Evolutionary conservation across 1,284 basidiomycete species (phyloP).

Genomic region (Kalmanozyma brasiliensis): DNA sequence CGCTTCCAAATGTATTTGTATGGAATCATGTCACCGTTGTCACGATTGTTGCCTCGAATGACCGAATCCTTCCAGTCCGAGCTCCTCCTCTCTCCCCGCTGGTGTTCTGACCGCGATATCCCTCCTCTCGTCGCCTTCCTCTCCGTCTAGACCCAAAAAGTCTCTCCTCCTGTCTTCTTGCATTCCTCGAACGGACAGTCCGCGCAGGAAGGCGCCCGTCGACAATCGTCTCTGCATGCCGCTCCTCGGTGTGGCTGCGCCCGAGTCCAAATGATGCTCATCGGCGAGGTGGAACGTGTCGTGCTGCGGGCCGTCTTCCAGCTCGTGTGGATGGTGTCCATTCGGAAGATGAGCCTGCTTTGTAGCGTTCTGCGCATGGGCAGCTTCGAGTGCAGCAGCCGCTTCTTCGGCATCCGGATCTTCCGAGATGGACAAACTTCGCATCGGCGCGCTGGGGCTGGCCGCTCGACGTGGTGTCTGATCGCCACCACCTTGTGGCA

Average conservation of each 20-base stretch:
- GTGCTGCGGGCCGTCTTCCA: conserved; percentile 45
- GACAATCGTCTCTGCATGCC: conserved; percentile 50
- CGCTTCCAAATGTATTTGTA: conserved; percentile 9
- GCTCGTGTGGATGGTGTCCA: conserved; percentile 42
- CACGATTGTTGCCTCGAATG: conserved; percentile 27
- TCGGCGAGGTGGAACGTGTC: conserved; percentile 46
- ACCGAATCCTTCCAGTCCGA: conserved; percentile 42
- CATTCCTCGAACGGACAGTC: conserved; percentile 44
- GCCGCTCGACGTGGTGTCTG: conserved; percentile 25
- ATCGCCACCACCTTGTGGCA: conserved; percentile 15
- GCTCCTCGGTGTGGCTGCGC: conserved; percentile 29
- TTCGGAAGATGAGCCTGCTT: conserved; percentile 17
- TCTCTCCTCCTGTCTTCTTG: conserved; percentile 51
- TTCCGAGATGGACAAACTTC: conserved; percentile 30
- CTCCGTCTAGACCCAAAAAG: conserved; percentile 43
- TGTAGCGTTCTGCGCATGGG: conserved; percentile 26
- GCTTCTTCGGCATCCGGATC: conserved; percentile 33
- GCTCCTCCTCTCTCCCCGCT: conserved; percentile 38
- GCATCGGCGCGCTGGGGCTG: conserved; percentile 25
- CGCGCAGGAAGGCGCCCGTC: conserved; percentile 55
- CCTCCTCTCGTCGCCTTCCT: conserved; percentile 10
- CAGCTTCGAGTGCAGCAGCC: conserved; percentile 35
- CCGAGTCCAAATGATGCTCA: conserved; percentile 34
- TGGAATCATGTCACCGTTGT: neutral
- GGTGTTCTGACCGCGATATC: conserved; percentile 29